A percentile compares a stretch with the other conserved stretches of the same genome.
Conservation (phyloP, 129 eudicot species). For the Kitagawia praeruptora region DNA sequence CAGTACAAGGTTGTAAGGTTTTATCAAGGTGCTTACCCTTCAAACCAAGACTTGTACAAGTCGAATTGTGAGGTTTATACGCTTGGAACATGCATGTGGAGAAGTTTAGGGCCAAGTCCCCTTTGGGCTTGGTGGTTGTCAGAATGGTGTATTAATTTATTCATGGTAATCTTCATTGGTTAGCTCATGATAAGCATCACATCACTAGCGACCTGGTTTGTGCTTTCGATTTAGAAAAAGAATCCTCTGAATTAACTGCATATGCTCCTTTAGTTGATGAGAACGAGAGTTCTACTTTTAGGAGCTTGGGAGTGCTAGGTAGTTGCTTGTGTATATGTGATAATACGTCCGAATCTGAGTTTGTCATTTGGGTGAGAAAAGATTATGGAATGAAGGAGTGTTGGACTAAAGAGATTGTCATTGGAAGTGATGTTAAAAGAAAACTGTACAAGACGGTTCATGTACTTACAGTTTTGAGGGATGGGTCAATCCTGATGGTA, state of each 20-base stretch:
- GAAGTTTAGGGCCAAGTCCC: conserved; percentile 18
- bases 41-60: background rate
- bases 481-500: conserved; percentile 17
- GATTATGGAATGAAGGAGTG: conserved; percentile 34
- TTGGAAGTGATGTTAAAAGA: background rate
- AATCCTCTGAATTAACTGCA: conserved; percentile 11
- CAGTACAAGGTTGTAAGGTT: conserved; percentile 32
- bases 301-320: conserved; percentile 21
- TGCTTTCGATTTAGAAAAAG: conserved; percentile 24
- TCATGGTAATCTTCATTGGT: conserved; percentile 25
- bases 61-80: conserved; percentile 38
- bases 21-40: conserved; percentile 6
- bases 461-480: conserved; percentile 13
- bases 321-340: conserved; percentile 38
- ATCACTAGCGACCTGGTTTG: conserved; percentile 14
- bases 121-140: background rate
- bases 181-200: conserved; percentile 9
- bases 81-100: conserved; percentile 39
- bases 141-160: conserved; percentile 12
- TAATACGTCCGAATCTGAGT: conserved; percentile 17
- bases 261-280: conserved; percentile 16
- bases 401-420: conserved; percentile 37
- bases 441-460: background rate
- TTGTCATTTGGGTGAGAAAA: conserved; percentile 43
- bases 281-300: background rate